Evolutionary conservation across 1,284 basidiomycete species (phyloP).

Genomic region (Spongispora temasekensis): DNA sequence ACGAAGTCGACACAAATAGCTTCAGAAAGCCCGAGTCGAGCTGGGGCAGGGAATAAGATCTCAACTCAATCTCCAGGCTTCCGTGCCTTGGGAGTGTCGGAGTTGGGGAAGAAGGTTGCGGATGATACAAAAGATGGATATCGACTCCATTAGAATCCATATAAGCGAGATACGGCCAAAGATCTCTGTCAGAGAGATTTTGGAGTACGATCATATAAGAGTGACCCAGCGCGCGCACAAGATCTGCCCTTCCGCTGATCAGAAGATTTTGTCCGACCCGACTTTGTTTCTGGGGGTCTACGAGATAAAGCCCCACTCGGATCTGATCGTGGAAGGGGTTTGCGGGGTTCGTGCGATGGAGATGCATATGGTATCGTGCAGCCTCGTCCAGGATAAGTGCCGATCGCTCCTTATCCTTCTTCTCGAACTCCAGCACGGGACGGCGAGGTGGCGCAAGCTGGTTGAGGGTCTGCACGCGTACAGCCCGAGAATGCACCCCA

Average conservation of each 20-base stretch:
- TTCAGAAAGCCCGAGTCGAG: slow-evolving; percentile 46
- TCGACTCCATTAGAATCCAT: slow-evolving; percentile 48
- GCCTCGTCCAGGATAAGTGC: slow-evolving; percentile 42
- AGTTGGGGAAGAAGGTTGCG: slow-evolving; percentile 27
- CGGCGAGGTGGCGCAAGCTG: slow-evolving; percentile 34
- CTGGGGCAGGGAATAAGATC: slow-evolving; percentile 37
- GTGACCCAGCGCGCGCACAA: slow-evolving; percentile 36
- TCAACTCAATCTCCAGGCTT: slow-evolving; percentile 39
- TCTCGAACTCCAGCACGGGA: slow-evolving; percentile 38
- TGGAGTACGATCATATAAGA: slow-evolving; percentile 42
- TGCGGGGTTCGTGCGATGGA: slow-evolving; percentile 44
- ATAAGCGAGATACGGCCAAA: slow-evolving; percentile 50
- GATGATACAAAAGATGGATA: slow-evolving; percentile 45
- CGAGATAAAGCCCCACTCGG: slow-evolving; percentile 40
- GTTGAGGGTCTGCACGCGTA: slow-evolving; percentile 43
- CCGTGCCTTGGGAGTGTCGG: slow-evolving; percentile 40
- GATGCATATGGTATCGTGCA: slow-evolving; percentile 48
- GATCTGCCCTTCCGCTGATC: slow-evolving; percentile 39
- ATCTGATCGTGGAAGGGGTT: slow-evolving; percentile 39
- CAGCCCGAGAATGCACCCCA: slow-evolving; percentile 35
- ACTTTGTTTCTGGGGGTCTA: slow-evolving; percentile 37
- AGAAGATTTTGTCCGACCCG: slow-evolving; percentile 41
- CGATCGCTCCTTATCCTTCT: slow-evolving; percentile 36
- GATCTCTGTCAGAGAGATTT: slow-evolving; percentile 43
- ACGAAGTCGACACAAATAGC: slow-evolving; percentile 46